Evolutionary conservation across 139 green algal genomes (phyloP).

Genomic region (Raphidocelis subcapitata): DNA sequence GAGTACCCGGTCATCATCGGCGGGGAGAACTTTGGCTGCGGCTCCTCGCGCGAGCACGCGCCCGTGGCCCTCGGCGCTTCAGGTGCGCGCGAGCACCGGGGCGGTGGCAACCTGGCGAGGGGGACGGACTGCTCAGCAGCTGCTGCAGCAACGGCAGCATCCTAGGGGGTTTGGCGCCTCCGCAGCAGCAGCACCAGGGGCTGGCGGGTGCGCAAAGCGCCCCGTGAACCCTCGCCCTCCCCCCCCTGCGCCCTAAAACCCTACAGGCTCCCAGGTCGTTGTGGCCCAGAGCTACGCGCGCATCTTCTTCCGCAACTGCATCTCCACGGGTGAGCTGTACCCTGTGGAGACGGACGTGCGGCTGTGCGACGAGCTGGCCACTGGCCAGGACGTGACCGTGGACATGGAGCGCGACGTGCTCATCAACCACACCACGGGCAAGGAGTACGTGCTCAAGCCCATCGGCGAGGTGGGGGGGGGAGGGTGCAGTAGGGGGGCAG

Average conservation of each 20-base stretch:
- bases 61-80: constrained; percentile 87
- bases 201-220: too few relatives aligned
- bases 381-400: constrained; percentile 72
- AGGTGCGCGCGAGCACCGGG: constrained; percentile 42
- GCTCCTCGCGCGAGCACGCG: constrained; percentile 91
- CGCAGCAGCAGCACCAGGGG: background rate
- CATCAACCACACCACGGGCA: constrained; percentile 75
- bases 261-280: constrained; percentile 67
- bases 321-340: constrained; percentile 92
- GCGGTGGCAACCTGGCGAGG: background rate
- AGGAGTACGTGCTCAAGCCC: constrained; percentile 75
- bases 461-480: constrained; percentile 77
- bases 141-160: background rate
- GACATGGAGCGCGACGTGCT: constrained; percentile 88
- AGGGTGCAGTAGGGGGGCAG: background rate
- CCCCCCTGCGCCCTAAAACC: too few relatives aligned
- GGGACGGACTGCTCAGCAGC: background rate
- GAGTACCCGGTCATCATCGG: constrained; percentile 91
- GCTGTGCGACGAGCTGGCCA: constrained; percentile 82
- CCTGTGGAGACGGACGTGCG: constrained; percentile 78
- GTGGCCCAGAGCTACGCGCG: constrained; percentile 92
- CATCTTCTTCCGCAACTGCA: constrained; percentile 98
- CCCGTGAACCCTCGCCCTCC: too few relatives aligned
- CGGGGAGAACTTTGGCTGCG: constrained; percentile 94
- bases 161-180: background rate